Evolutionary conservation across 768 basidiomycete species (phyloP).

Genomic region (Tulasnella sp.): DNA sequence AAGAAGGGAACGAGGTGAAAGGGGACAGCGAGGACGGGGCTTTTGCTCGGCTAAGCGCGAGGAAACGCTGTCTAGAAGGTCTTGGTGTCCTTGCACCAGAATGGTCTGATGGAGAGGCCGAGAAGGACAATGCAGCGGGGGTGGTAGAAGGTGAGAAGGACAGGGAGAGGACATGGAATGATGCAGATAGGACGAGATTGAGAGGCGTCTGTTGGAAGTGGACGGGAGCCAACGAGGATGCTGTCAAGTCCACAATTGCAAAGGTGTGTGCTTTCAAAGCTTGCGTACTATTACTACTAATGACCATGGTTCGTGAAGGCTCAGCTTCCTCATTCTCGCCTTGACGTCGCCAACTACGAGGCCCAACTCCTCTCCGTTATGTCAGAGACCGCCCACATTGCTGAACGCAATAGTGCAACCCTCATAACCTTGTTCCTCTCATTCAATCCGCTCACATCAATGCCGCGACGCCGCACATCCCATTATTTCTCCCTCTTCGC

Average conservation of each 20-base stretch:
- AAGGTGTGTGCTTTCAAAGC: slow-evolving; percentile 28
- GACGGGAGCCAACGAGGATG: slow-evolving; percentile 27
- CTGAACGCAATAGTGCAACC: slow-evolving; percentile 81
- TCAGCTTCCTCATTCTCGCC: slow-evolving; percentile 37
- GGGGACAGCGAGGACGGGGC: not conserved
- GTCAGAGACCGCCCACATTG: slow-evolving; percentile 55
- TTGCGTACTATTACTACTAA: not conserved
- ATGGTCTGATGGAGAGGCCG: not conserved
- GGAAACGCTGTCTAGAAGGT: slow-evolving; percentile 18
- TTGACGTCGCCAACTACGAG: slow-evolving; percentile 71
- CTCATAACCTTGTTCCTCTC: slow-evolving; percentile 74
- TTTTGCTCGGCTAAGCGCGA: not conserved
- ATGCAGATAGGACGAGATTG: slow-evolving; percentile 58
- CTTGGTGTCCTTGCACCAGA: not conserved
- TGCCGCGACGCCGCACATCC: slow-evolving; percentile 45
- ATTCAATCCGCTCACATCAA: slow-evolving; percentile 27
- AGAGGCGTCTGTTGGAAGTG: slow-evolving; percentile 41
- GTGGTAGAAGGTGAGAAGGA: slow-evolving; percentile 36
- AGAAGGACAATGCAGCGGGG: slow-evolving; percentile 17
- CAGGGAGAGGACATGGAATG: slow-evolving; percentile 65
- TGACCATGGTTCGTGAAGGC: slow-evolving; percentile 20
- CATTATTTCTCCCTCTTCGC: slow-evolving; percentile 79
- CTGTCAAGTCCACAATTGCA: slow-evolving; percentile 28
- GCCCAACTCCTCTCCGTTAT: slow-evolving; percentile 64
- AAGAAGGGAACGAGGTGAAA: slow-evolving; percentile 18